Evolutionary conservation across 495 filamentous ascomycete species (phyloP).

Genomic region (Platismatia glauca): DNA sequence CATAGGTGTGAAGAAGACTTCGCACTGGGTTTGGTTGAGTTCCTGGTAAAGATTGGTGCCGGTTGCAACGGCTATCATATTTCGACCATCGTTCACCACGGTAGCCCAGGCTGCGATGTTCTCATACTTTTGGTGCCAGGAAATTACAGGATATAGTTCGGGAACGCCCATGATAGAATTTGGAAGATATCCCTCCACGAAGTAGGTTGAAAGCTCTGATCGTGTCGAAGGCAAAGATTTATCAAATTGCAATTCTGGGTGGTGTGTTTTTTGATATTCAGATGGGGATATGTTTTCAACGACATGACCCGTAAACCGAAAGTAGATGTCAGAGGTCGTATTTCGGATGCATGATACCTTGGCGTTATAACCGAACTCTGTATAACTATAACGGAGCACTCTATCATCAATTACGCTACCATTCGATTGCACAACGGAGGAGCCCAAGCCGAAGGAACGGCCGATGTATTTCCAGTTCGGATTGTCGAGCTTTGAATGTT

Average conservation of each 20-base stretch:
- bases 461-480: neutral
- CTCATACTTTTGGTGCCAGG: slow-evolving; percentile 3
- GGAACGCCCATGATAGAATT: slow-evolving; percentile 2
- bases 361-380: neutral
- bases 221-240: neutral
- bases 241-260: neutral
- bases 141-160: slow-evolving; percentile 1
- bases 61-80: slow-evolving; percentile 9
- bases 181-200: neutral
- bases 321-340: neutral
- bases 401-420: neutral
- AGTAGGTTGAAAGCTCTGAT: neutral
- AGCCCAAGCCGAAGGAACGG: slow-evolving; percentile 5
- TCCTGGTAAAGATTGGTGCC: neutral
- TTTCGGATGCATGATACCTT: slow-evolving; percentile 1
- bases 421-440: neutral
- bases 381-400: neutral
- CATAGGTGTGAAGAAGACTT: slow-evolving; percentile 4
- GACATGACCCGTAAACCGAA: neutral
- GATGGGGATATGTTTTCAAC: neutral
- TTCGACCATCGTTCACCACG: neutral
- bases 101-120: neutral
- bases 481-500: slow-evolving; percentile 6
- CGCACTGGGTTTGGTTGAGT: slow-evolving; percentile 1
- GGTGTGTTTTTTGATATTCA: neutral